These are phyloP conservation scores for Tolypocladium endophyticum DNA, from an alignment of 2,329 filamentous ascomycete species.

Conservation along the genomic window DNA sequence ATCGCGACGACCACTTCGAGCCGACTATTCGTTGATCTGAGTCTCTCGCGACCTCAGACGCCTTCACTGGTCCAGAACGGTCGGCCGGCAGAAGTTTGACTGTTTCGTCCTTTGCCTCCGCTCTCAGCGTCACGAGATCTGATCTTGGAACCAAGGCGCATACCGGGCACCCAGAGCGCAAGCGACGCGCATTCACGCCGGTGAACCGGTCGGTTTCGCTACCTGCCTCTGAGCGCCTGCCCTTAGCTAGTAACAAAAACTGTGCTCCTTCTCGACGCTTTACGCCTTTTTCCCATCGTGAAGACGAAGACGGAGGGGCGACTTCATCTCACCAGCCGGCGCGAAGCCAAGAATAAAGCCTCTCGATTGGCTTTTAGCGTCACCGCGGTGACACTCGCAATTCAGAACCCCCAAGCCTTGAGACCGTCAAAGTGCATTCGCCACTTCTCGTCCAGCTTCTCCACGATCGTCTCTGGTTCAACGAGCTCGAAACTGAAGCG, in stretches of 20 bases:
- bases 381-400: neutral
- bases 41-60: slow-evolving; percentile 33
- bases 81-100: slow-evolving; percentile 18
- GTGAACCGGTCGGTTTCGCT: neutral
- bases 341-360: neutral
- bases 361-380: neutral
- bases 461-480: slow-evolving; percentile 28
- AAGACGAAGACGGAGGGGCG: neutral
- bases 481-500: slow-evolving; percentile 10
- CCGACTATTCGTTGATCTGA: slow-evolving; percentile 27
- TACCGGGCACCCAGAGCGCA: neutral
- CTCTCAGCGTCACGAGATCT: neutral
- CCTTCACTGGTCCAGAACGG: slow-evolving; percentile 51
- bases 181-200: neutral
- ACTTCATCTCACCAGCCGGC: neutral
- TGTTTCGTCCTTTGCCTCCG: neutral
- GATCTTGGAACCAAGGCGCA: neutral
- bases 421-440: slow-evolving; percentile 58
- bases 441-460: slow-evolving; percentile 55
- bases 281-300: neutral
- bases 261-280: neutral
- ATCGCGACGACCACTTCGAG: slow-evolving; percentile 18
- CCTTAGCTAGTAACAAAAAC: neutral
- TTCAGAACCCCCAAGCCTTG: neutral
- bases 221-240: neutral